Conservation (phyloP, 495 filamentous ascomycete genomes). For the Cudoniella acicularis region DNA sequence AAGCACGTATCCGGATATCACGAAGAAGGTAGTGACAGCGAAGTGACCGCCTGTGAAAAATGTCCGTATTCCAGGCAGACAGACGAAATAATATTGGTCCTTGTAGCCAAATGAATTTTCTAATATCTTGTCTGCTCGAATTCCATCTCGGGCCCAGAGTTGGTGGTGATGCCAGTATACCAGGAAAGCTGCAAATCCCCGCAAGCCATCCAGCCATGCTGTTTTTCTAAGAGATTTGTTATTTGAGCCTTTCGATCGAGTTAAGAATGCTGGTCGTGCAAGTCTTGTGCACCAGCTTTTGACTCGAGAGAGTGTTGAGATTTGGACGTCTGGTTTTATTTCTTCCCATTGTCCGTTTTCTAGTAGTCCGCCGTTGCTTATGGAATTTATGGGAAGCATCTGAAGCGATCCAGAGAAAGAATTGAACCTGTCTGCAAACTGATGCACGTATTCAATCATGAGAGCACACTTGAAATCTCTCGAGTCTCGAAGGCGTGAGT, state of each 20-base stretch:
- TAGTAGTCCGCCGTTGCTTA: background rate
- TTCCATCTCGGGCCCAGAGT: background rate
- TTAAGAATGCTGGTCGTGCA: background rate
- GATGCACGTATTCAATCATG: background rate
- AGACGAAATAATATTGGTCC: conserved; percentile 39
- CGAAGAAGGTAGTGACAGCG: conserved; percentile 69
- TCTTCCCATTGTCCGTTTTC: background rate
- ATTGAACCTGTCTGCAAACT: background rate
- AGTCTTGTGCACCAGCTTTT: background rate
- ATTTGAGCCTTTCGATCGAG: background rate
- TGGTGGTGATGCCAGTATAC: conserved; percentile 40
- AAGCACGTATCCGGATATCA: conserved; percentile 66
- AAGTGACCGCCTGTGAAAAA: conserved; percentile 56
- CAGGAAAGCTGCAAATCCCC: conserved; percentile 47
- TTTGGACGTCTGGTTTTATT: background rate
- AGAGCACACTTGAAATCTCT: background rate
- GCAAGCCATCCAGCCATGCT: conserved; percentile 47
- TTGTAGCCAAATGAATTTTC: conserved; percentile 33
- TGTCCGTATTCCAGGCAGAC: conserved; percentile 58
- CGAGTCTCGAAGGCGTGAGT: background rate
- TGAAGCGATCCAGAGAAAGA: background rate
- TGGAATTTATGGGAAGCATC: background rate
- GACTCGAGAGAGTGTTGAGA: background rate
- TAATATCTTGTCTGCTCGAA: conserved; percentile 25
- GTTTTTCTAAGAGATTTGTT: conserved; percentile 27